Evolutionary conservation across 768 basidiomycete genomes (phyloP).

Genomic region (Galerina marginata): DNA sequence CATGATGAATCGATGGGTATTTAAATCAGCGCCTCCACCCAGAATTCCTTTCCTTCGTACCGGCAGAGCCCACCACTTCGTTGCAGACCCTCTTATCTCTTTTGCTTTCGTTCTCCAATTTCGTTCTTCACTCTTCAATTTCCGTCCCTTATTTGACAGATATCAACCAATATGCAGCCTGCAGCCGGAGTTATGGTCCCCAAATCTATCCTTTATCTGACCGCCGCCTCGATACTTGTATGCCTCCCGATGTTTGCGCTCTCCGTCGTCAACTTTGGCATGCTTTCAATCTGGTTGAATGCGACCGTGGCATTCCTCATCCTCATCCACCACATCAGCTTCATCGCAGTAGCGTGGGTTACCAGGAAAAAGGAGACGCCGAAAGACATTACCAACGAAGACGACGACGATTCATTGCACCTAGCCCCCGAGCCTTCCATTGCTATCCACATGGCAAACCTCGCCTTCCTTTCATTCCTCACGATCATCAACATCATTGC

Average conservation of each 20-base stretch:
- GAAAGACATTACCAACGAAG: conserved; percentile 14
- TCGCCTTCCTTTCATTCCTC: conserved; percentile 22
- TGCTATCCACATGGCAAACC: conserved; percentile 18
- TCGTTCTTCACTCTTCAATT: conserved; percentile 5
- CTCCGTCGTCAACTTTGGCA: conserved; percentile 33
- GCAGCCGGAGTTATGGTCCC: conserved; percentile 7
- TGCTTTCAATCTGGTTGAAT: conserved; percentile 33
- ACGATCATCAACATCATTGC: conserved; percentile 27
- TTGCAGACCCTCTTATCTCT: conserved; percentile 5
- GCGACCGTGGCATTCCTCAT: conserved; percentile 24
- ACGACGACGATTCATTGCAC: neutral
- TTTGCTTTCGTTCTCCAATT: neutral
- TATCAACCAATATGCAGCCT: conserved; percentile 12
- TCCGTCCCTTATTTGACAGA: neutral
- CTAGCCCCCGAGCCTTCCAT: conserved; percentile 13
- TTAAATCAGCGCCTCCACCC: no score
- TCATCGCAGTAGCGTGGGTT: conserved; percentile 10
- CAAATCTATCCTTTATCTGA: conserved; percentile 17
- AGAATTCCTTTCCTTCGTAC: conserved; percentile 1
- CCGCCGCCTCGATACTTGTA: conserved; percentile 20
- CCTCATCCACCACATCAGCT: conserved; percentile 24
- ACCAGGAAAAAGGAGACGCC: conserved; percentile 9
- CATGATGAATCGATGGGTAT: no score
- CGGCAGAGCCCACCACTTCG: conserved; percentile 14
- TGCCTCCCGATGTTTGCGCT: conserved; percentile 27